These are phyloP conservation scores for Ganoderma lucidum DNA, from an alignment of 1,284 basidiomycete species.

Conservation along the genomic window DNA sequence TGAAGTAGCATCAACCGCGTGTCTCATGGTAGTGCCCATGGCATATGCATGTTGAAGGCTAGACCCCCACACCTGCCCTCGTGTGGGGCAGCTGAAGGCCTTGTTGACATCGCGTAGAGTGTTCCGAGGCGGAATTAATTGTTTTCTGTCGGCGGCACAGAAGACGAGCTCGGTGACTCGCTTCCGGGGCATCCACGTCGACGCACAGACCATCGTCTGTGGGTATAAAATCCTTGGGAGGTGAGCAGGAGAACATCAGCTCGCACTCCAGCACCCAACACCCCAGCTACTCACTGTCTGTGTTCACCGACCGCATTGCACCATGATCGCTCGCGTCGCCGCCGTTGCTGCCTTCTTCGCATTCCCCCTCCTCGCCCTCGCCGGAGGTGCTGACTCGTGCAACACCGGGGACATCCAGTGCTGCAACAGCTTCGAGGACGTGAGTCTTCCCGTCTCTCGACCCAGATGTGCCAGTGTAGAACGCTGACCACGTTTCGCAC, in stretches of 20 bases:
- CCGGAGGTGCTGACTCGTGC: conserved; percentile 11
- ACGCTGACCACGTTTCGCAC: neutral
- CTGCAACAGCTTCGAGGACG: conserved; percentile 30
- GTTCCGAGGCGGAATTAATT: neutral
- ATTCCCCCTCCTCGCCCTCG: conserved; percentile 33
- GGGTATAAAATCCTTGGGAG: conserved; percentile 18
- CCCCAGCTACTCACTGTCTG: conserved; percentile 4
- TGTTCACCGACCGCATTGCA: conserved; percentile 11
- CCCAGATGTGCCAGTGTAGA: too few relatives aligned
- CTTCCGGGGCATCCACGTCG: neutral
- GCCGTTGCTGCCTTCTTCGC: conserved; percentile 25
- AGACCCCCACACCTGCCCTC: neutral
- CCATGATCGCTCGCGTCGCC: conserved; percentile 28
- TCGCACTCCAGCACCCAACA: conserved; percentile 20
- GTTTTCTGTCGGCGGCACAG: too few relatives aligned
- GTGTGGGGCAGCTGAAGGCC: too few relatives aligned
- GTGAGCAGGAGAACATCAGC: conserved; percentile 10
- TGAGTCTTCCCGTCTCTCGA: conserved; percentile 5
- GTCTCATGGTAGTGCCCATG: too few relatives aligned
- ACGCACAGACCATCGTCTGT: conserved; percentile 2
- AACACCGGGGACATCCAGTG: conserved; percentile 30
- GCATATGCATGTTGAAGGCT: neutral
- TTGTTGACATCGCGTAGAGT: neutral
- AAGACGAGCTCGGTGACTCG: neutral
- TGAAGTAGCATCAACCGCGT: too few relatives aligned